A percentile compares a stretch with the other conserved stretches of the same genome.
Conservation (phyloP, 2,329 filamentous ascomycete species). For the Arthrobotrys iridis region DNA sequence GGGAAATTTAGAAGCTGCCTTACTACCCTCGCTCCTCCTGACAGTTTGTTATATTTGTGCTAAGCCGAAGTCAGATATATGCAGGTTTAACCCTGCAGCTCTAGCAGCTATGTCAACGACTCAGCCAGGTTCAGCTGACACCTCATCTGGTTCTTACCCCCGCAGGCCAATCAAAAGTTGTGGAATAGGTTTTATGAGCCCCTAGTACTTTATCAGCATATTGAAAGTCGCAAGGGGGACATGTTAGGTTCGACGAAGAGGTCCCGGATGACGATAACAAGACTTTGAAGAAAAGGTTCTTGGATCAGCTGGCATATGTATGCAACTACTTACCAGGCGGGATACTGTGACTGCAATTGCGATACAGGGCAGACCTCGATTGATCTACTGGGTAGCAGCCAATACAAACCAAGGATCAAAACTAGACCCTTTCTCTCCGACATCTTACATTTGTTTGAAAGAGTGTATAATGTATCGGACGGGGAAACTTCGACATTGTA, state of each 20-base stretch:
- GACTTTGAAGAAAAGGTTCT: not conserved
- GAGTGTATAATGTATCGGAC: not conserved
- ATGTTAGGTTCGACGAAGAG: not conserved
- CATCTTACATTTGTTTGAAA: not conserved
- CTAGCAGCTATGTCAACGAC: too few species aligned
- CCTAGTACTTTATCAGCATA: conserved; percentile 2
- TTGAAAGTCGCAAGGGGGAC: conserved; percentile 7
- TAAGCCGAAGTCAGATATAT: too few species aligned
- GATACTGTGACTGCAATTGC: conserved; percentile 25
- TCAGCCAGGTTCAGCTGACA: too few species aligned
- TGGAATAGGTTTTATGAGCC: conserved; percentile 35
- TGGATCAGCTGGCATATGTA: conserved; percentile 18
- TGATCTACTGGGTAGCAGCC: conserved; percentile 13
- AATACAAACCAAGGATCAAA: not conserved
- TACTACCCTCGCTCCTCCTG: too few species aligned
- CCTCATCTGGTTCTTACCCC: not conserved
- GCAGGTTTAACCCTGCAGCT: too few species aligned
- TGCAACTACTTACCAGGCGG: not conserved
- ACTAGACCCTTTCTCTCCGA: not conserved
- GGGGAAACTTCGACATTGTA: not conserved
- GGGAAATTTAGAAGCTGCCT: too few species aligned
- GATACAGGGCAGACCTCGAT: not conserved
- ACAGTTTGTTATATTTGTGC: too few species aligned
- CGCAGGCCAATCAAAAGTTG: not conserved
- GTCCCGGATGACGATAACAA: not conserved